Evolutionary conservation across 768 basidiomycete species (phyloP).

Genomic region (Tricholoma sp.): DNA sequence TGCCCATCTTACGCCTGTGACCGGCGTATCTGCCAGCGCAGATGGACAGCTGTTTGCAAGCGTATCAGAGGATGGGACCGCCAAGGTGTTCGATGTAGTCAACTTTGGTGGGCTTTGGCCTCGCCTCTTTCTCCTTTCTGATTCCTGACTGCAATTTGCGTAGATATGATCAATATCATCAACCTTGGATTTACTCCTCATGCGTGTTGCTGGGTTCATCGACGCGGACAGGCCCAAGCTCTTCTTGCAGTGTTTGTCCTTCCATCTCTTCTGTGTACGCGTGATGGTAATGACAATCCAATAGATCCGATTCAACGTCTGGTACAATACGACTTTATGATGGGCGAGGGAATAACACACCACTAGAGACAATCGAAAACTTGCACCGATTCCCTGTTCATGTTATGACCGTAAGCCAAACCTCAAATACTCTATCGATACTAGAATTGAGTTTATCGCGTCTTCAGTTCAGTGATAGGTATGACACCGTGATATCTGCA

Average conservation of each 20-base stretch:
- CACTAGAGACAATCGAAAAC: constrained; percentile 68
- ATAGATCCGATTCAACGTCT: constrained; percentile 71
- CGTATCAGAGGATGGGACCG: constrained; percentile 85
- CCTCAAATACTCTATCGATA: neutral
- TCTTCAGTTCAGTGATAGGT: constrained; percentile 80
- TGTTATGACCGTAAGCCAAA: constrained; percentile 70
- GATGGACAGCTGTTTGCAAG: constrained; percentile 93
- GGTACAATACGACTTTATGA: constrained; percentile 87
- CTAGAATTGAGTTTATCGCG: neutral
- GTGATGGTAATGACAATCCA: constrained; percentile 13
- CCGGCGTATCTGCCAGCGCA: constrained; percentile 78
- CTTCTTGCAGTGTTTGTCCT: constrained; percentile 76
- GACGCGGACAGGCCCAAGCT: constrained; percentile 79
- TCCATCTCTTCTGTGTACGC: neutral
- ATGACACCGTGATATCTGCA: constrained; percentile 88
- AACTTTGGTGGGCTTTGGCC: constrained; percentile 78
- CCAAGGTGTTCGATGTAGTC: constrained; percentile 95
- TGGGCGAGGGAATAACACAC: constrained; percentile 77
- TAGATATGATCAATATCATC: constrained; percentile 99
- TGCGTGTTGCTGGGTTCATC: constrained; percentile 94
- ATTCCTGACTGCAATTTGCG: neutral
- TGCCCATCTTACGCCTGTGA: constrained; percentile 78
- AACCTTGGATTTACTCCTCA: constrained; percentile 83
- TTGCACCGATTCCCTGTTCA: constrained; percentile 90
- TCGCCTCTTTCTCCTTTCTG: neutral